Conservation (phyloP, 2,329 filamentous ascomycete species). For the Nigrospora oryzae region DNA sequence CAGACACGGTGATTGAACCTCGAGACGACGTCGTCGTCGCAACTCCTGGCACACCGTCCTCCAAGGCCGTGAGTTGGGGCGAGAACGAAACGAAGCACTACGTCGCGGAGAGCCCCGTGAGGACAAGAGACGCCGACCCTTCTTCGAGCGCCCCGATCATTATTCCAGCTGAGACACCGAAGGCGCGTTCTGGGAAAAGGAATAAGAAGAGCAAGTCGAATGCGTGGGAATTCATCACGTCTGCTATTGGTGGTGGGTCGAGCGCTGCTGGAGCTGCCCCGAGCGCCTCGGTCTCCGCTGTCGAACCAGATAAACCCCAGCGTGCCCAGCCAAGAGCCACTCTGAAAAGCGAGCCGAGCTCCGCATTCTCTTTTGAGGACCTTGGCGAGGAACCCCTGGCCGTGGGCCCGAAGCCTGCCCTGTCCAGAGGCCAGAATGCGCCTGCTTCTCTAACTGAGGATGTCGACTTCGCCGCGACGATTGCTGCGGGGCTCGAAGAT, state of each 20-base stretch:
- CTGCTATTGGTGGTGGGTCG: conserved; percentile 34
- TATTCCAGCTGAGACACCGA: conserved; percentile 16
- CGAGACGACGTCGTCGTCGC: conserved; percentile 33
- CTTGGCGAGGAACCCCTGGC: conserved; percentile 36
- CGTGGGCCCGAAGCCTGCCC: conserved; percentile 49
- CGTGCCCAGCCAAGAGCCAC: conserved; percentile 19
- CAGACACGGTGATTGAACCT: conserved; percentile 29
- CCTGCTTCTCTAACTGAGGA: conserved; percentile 61
- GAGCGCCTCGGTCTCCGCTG: conserved; percentile 7
- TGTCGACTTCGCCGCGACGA: conserved; percentile 58
- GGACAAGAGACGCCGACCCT: conserved; percentile 14
- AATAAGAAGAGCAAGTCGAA: conserved; percentile 9
- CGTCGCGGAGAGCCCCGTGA: conserved; percentile 50
- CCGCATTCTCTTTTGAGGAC: conserved; percentile 25
- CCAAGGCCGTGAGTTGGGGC: conserved; percentile 56
- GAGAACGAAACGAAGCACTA: conserved; percentile 57
- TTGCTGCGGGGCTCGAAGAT: conserved; percentile 61
- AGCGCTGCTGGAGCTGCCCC: conserved; percentile 14
- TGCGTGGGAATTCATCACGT: conserved; percentile 44
- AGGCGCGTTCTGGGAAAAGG: conserved; percentile 25
- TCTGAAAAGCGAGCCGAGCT: neutral
- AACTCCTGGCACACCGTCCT: conserved; percentile 30
- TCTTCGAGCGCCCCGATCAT: conserved; percentile 18
- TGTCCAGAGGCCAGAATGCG: conserved; percentile 40
- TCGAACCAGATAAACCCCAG: conserved; percentile 8